phyloP scores from a whole-genome alignment of 2,329 filamentous ascomycete species.

The Hirsutella thompsonii region DNA sequence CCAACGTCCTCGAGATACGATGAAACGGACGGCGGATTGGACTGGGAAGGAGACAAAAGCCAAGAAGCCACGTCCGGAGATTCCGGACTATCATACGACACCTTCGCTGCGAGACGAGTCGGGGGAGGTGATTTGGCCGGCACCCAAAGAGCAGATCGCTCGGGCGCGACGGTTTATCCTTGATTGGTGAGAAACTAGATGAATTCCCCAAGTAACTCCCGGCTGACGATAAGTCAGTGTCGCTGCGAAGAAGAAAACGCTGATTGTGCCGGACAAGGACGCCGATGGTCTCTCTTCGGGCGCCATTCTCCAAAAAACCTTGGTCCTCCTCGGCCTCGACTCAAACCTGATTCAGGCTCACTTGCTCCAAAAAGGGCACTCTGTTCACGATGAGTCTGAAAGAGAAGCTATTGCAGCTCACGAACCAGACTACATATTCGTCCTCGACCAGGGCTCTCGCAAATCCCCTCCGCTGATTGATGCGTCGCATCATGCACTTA shows the following conservation, averaged over 20 bases:
- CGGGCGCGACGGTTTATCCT: background rate
- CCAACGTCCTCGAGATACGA: background rate
- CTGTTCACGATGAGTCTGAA: conserved; percentile 32
- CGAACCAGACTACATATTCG: conserved; percentile 44
- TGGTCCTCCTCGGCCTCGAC: conserved; percentile 44
- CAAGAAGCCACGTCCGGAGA: background rate
- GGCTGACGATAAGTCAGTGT: no score
- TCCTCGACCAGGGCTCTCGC: conserved; percentile 53
- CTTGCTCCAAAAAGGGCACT: conserved; percentile 43
- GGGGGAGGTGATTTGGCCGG: conserved; percentile 48
- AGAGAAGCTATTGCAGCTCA: conserved; percentile 32
- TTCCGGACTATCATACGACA: background rate
- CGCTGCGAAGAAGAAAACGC: conserved; percentile 30
- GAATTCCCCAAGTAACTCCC: no score
- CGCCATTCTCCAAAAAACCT: conserved; percentile 44
- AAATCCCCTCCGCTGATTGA: conserved; percentile 40
- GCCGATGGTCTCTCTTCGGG: conserved; percentile 55
- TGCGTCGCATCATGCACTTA: conserved; percentile 32
- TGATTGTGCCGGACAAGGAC: conserved; percentile 58
- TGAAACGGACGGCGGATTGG: background rate
- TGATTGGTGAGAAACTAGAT: background rate
- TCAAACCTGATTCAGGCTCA: conserved; percentile 25
- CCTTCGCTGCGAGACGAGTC: conserved; percentile 17
- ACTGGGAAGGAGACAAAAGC: background rate
- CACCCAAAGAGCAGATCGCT: conserved; percentile 38